Conservation (phyloP, 495 filamentous ascomycete genomes). For the Penicillium steckii region DNA sequence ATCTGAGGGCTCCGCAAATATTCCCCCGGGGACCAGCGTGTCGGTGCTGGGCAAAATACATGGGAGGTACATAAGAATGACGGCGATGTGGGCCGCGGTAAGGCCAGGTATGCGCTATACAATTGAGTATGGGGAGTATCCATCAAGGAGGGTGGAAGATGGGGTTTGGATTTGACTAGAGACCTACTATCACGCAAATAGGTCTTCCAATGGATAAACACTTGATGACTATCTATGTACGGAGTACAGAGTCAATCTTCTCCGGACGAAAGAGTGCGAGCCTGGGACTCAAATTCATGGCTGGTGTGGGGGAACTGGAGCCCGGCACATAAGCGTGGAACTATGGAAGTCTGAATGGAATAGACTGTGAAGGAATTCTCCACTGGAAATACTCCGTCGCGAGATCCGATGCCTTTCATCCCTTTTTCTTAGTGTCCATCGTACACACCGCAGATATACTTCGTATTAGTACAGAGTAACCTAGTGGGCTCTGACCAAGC, state of each 20-base stretch:
- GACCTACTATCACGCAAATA: too few relatives aligned
- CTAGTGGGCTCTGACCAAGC: not conserved
- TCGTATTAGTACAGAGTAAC: not conserved
- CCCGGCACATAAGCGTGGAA: slow-evolving; percentile 13
- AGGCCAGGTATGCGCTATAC: slow-evolving; percentile 12
- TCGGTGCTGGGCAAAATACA: slow-evolving; percentile 22
- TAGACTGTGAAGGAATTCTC: slow-evolving; percentile 18
- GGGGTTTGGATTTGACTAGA: too few relatives aligned
- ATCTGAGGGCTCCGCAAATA: slow-evolving; percentile 31
- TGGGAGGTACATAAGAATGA: slow-evolving; percentile 18
- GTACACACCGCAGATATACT: not conserved
- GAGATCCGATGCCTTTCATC: not conserved
- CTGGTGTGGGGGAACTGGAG: slow-evolving; percentile 28
- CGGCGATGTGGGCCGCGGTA: slow-evolving; percentile 17
- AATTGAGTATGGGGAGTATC: too few relatives aligned
- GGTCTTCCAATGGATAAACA: too few relatives aligned
- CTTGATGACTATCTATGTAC: too few relatives aligned
- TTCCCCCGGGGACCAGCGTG: slow-evolving; percentile 30
- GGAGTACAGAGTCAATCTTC: too few relatives aligned
- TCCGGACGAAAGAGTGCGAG: too few relatives aligned
- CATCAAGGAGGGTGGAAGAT: too few relatives aligned
- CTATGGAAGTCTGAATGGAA: slow-evolving; percentile 29
- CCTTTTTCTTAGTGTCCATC: not conserved
- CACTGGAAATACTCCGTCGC: slow-evolving; percentile 21
- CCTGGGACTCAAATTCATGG: slow-evolving; percentile 17